A percentile compares a stretch with the other conserved stretches of the same genome.
phyloP scores from a whole-genome alignment of 129 eudicot genomes.

The Cynara cardunculus region DNA sequence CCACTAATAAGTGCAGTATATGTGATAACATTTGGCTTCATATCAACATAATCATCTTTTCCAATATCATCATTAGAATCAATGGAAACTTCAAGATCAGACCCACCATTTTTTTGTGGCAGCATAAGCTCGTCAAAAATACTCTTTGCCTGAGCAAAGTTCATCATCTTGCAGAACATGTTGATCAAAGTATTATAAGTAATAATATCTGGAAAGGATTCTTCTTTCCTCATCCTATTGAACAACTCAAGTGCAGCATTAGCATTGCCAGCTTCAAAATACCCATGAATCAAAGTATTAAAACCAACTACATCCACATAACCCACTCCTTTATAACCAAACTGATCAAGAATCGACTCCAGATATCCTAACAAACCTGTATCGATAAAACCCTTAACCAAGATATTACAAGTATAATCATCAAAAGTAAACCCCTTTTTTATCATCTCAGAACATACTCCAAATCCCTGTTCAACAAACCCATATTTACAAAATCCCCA shows the following conservation, averaged over 20 bases:
- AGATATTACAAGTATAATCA: conserved; percentile 68
- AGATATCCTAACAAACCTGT: conserved; percentile 39
- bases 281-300: conserved; percentile 75
- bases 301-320: conserved; percentile 54
- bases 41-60: conserved; percentile 2
- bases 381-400: conserved; percentile 68
- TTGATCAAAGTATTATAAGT: conserved; percentile 74
- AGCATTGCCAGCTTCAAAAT: conserved; percentile 41
- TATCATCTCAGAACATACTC: conserved; percentile 71
- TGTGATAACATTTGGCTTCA: conserved; percentile 53
- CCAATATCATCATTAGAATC: conserved; percentile 8
- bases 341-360: conserved; percentile 40
- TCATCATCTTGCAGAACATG: conserved; percentile 57
- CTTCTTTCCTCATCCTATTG: conserved; percentile 41
- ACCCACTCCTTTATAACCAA: conserved; percentile 22
- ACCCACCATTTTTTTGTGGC: conserved; percentile 3
- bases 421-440: conserved; percentile 61
- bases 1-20: conserved; percentile 62
- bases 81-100: not conserved
- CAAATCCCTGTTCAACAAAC: conserved; percentile 55
- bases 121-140: conserved; percentile 48
- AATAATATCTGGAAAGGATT: conserved; percentile 53
- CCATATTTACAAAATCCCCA: conserved; percentile 75
- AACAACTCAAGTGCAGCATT: conserved; percentile 42
- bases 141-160: conserved; percentile 51